These are phyloP conservation scores for Inosperma sp. DNA, from an alignment of 768 basidiomycete species.

Conservation along the genomic window DNA sequence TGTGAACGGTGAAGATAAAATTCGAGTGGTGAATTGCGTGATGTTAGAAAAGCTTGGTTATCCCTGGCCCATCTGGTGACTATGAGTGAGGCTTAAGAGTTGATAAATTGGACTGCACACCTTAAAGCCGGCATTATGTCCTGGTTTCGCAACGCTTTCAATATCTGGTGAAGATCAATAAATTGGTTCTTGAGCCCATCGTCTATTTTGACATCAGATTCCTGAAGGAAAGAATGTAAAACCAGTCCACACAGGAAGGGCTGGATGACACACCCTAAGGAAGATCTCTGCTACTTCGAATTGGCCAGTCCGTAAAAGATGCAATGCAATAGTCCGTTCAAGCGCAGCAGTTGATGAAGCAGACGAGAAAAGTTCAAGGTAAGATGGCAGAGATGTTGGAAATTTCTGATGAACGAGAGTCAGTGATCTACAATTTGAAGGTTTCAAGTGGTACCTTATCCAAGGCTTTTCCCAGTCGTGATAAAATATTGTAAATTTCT, in stretches of 20 bases:
- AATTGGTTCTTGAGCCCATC: slow-evolving; percentile 41
- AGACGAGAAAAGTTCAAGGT: slow-evolving; percentile 63
- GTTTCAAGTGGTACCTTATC: slow-evolving; percentile 65
- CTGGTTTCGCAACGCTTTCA: slow-evolving; percentile 58
- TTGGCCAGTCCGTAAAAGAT: slow-evolving; percentile 77
- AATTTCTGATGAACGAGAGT: slow-evolving; percentile 52
- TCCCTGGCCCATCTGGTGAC: slow-evolving; percentile 66
- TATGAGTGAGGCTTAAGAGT: slow-evolving; percentile 3
- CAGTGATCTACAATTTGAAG: not conserved
- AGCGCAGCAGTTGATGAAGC: slow-evolving; percentile 54
- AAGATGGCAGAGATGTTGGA: slow-evolving; percentile 56
- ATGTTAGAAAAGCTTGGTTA: slow-evolving; percentile 60
- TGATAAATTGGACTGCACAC: slow-evolving; percentile 34
- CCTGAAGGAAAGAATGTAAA: slow-evolving; percentile 41
- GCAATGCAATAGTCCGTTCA: slow-evolving; percentile 66
- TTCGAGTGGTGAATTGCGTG: slow-evolving; percentile 75
- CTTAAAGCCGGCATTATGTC: slow-evolving; percentile 75
- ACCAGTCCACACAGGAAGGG: not conserved
- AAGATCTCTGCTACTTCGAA: slow-evolving; percentile 75
- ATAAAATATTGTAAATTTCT: slow-evolving; percentile 74
- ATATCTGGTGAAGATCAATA: slow-evolving; percentile 64
- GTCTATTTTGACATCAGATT: slow-evolving; percentile 55
- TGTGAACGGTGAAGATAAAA: slow-evolving; percentile 90
- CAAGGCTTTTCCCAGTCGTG: slow-evolving; percentile 76
- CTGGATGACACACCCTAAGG: slow-evolving; percentile 48